Evolutionary conservation across 495 filamentous ascomycete genomes (phyloP).

Genomic region (Tuber indicum): DNA sequence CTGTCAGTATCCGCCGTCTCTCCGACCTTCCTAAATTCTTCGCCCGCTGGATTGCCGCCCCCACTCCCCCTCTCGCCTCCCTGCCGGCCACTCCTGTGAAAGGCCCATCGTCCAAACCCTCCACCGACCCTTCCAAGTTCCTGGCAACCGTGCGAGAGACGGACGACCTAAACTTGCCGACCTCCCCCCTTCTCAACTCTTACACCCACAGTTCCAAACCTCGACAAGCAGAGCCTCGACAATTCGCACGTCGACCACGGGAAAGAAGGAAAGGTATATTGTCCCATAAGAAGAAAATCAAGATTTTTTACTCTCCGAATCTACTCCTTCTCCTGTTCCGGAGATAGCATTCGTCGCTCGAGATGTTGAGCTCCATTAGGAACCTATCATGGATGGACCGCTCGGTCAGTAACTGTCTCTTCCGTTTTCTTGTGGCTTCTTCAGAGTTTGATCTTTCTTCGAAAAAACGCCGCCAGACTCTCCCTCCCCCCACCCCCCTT

Average conservation of each 20-base stretch:
- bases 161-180: conserved; percentile 14
- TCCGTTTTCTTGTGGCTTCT: conserved; percentile 4
- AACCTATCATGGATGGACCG: conserved; percentile 37
- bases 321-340: not conserved
- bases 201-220: conserved; percentile 5
- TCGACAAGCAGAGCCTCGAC: not conserved
- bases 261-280: conserved; percentile 9
- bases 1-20: conserved; percentile 22
- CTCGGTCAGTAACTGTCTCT: conserved; percentile 32
- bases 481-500: not conserved
- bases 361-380: conserved; percentile 39
- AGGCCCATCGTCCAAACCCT: conserved; percentile 24
- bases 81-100: conserved; percentile 13
- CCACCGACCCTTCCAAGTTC: conserved; percentile 14
- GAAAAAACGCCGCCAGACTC: conserved; percentile 6
- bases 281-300: not conserved
- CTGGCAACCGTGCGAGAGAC: conserved; percentile 12
- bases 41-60: conserved; percentile 26
- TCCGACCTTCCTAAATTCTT: conserved; percentile 38
- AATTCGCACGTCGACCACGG: conserved; percentile 7
- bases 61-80: conserved; percentile 30
- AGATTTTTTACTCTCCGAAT: not conserved
- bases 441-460: conserved; percentile 8
- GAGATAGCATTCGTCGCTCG: conserved; percentile 21
- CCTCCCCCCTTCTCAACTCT: not conserved